Base-by-base conservation (phyloP, 2,329 filamentous ascomycete genomes). In the Penicillium sp. region DNA sequence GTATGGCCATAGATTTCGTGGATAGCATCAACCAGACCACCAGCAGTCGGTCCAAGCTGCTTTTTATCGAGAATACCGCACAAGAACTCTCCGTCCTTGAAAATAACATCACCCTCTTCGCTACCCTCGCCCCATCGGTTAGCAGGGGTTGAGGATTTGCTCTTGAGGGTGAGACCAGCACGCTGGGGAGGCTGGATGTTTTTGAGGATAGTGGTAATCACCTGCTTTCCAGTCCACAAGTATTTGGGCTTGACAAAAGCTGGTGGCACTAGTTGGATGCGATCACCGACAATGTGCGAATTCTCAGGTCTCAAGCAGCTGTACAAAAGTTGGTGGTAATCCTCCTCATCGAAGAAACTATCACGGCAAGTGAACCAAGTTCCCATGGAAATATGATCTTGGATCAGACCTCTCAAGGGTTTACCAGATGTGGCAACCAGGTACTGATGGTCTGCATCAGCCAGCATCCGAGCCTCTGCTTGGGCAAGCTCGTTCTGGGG, bases 381-480 rank as follows among this genome's bases (percentile, higher is more conserved):
- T 43, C 90, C 92, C 71, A 99, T 93, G 2, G 93, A 97, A 57
- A 99, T 89, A 74, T 99, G 94, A 81, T 99, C 94, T 75, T 99
- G 95, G 75, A 99, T 99, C 49, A 99, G 79, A 84, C 94, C 94
- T 81, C 94, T 84, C 15, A 99, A 81, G 0, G 94, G 94, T 69
- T 96, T 96, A 54, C 94, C 94, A 15, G 91, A 90, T 3, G 94
- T 99, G 20, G 89, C 90, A 31, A 92, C 96, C 33, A 99, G 83
- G 71, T 99, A 99, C 68, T 99, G 94, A 69, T 97, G 92, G 71
- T 99, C 93, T 2, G 94, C 97, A 71, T 97, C 93, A 35, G 94
- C 94, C 67, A 99, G 88, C 64, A 92, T 90, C 63, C 96, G 83
- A 2, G 94, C 94, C 77, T 99, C 94, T 2, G 93, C 90, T 64